phyloP scores from a whole-genome alignment of 352 stramenopile genomes.

The Pythium angustatum region DNA sequence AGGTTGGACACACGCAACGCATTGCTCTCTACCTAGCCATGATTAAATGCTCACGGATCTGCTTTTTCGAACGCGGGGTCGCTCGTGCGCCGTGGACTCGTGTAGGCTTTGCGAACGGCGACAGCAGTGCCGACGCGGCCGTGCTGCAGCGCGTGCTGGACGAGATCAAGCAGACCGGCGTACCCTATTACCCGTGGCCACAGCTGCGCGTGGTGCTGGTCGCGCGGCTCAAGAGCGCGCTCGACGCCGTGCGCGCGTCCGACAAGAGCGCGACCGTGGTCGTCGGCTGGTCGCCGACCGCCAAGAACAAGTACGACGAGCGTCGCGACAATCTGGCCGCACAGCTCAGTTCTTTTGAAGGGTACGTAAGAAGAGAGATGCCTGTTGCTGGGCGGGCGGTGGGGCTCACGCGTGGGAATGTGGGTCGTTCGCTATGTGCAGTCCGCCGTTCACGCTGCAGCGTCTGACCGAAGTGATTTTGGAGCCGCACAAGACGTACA shows the following conservation, averaged over 20 bases:
- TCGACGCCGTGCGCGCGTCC: slow-evolving; percentile 57
- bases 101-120: slow-evolving; percentile 56
- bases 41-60: not conserved
- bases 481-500: slow-evolving; percentile 70
- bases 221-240: slow-evolving; percentile 49
- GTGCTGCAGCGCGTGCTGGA: slow-evolving; percentile 61
- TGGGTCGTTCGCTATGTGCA: slow-evolving; percentile 11
- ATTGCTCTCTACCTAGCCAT: not conserved
- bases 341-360: slow-evolving; percentile 66
- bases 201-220: slow-evolving; percentile 70
- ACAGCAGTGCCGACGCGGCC: slow-evolving; percentile 42
- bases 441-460: slow-evolving; percentile 82
- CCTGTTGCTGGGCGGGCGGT: not conserved
- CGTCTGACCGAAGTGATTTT: slow-evolving; percentile 77
- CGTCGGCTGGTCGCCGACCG: slow-evolving; percentile 48
- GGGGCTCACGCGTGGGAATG: too few species aligned
- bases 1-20: not conserved
- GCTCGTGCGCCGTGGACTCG: not conserved
- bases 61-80: slow-evolving; percentile 13
- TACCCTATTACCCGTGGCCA: slow-evolving; percentile 71
- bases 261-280: slow-evolving; percentile 37
- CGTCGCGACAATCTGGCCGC: slow-evolving; percentile 56
- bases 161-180: slow-evolving; percentile 66
- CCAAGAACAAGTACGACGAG: slow-evolving; percentile 53
- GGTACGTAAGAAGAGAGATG: slow-evolving; percentile 18